Evolutionary conservation across 352 stramenopile species (phyloP).

Genomic region (Phytopythium cucurbitacearum): DNA sequence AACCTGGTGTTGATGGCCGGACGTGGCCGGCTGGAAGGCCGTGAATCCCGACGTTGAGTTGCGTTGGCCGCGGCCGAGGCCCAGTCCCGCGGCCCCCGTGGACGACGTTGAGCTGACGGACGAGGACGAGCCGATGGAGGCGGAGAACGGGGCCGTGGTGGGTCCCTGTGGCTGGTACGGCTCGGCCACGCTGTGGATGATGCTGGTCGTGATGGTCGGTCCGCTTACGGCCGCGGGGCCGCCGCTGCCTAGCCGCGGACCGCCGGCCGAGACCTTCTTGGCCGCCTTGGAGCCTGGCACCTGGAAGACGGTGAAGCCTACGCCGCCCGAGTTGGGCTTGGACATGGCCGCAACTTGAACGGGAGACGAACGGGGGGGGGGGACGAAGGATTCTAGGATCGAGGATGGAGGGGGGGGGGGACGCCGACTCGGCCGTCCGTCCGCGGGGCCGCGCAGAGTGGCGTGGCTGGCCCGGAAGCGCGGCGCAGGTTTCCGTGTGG

Average conservation of each 20-base stretch:
- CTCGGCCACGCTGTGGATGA: conserved; percentile 15
- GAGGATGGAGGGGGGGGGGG: too few species aligned
- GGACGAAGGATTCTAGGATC: too few species aligned
- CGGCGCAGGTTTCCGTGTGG: too few species aligned
- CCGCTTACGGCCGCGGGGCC: background rate
- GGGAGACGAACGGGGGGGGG: too few species aligned
- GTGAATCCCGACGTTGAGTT: conserved; percentile 31
- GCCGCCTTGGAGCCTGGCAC: conserved; percentile 39
- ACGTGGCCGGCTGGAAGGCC: conserved; percentile 27
- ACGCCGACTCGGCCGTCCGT: too few species aligned
- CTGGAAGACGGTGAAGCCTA: conserved; percentile 68
- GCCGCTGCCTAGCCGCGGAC: background rate
- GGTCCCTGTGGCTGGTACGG: conserved; percentile 7
- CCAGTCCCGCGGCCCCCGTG: conserved; percentile 9
- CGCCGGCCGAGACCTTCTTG: conserved; percentile 14
- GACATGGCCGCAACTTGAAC: background rate
- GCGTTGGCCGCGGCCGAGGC: conserved; percentile 20
- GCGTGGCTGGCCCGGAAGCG: too few species aligned
- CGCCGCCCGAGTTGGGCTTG: conserved; percentile 9
- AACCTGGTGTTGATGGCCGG: conserved; percentile 2
- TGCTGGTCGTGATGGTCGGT: conserved; percentile 2
- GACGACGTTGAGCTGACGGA: conserved; percentile 8
- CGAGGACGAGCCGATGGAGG: conserved; percentile 4
- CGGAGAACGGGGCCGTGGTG: background rate
- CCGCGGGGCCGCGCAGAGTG: too few species aligned